Base-by-base conservation (phyloP, 2,329 filamentous ascomycete species). In the Pestalotiopsis sp. region DNA sequence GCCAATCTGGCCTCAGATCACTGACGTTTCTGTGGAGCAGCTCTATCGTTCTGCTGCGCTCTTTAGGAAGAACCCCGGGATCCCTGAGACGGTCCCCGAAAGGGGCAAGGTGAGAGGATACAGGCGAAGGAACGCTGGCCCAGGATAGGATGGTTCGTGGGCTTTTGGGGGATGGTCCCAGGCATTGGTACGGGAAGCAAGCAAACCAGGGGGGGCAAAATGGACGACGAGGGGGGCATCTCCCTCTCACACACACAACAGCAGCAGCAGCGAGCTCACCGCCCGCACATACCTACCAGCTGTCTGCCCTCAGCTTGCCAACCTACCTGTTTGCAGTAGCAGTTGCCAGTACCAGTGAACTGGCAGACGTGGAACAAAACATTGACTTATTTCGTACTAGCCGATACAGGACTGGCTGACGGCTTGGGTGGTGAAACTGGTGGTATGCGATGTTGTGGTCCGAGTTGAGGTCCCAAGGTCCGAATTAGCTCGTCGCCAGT, bases 1-100 rank as follows among this genome's bases (percentile, higher is more conserved):
- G 58, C 58, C 58, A 61, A 61, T 61, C 58, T 61, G 58, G 24
- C 56, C 56, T 26, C 56, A 22, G 22, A 26, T 26, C 56, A 35
- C 56, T 35, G 35, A 20, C n/a, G 58, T 20, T 20, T 39, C 58
- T 35, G 30, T 61, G 58, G 58, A 20, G 58, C 11, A 10, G 7
- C 5, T 58, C 26, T 61, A 17, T 52, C 44, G 20, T 14, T 52
- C 26, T 35, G 30, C 30, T 61, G 26, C 30, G 58, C 58, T 61
- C 58, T 35, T 35, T 39, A 13, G 30, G 14, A n/a, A 52, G 44
- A 52, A 52, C n/a, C n/a, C 44, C 44, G 44, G 44, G 44, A 52
- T 52, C 44, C 44, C 44, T 22, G 44, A 52, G 44, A 52, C 44
- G 44, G 44, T 52, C 44, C 44, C 44, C 44, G 44, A 52, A 52